phyloP scores from a whole-genome alignment of 768 basidiomycete genomes.

The Suillus clintonianus region DNA sequence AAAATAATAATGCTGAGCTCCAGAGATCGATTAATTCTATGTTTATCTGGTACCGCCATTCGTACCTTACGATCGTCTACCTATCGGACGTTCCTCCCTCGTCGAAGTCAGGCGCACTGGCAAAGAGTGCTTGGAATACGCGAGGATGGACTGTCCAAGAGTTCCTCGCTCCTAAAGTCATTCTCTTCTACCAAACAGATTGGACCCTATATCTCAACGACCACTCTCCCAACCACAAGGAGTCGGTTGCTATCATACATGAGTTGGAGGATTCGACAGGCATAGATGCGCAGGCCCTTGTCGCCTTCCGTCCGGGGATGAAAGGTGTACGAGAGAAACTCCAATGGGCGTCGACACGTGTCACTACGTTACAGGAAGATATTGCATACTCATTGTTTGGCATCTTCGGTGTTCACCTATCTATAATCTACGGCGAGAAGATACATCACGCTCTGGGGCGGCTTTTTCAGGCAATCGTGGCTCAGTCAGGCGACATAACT shows the following conservation, averaged over 20 bases:
- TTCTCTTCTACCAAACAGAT: slow-evolving; percentile 28
- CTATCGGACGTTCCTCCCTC: neutral
- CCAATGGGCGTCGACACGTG: slow-evolving; percentile 14
- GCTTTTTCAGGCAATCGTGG: neutral
- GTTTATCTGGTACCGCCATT: slow-evolving; percentile 15
- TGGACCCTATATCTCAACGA: slow-evolving; percentile 17
- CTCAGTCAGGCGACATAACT: neutral
- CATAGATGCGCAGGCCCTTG: neutral
- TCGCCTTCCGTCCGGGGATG: neutral
- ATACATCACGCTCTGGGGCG: neutral
- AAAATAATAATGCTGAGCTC: neutral
- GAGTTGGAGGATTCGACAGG: neutral
- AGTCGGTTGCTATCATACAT: neutral
- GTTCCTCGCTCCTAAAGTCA: slow-evolving; percentile 24
- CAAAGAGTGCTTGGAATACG: slow-evolving; percentile 16
- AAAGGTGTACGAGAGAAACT: slow-evolving; percentile 1
- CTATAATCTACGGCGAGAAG: slow-evolving; percentile 14
- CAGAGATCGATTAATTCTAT: slow-evolving; percentile 8
- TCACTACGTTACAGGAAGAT: slow-evolving; percentile 14
- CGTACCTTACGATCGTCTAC: slow-evolving; percentile 7
- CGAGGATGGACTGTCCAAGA: slow-evolving; percentile 32
- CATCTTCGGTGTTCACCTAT: slow-evolving; percentile 8
- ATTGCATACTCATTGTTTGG: slow-evolving; percentile 13
- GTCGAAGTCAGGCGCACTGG: neutral
- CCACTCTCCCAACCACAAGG: neutral